Evolutionary conservation across 164 flowering plant genomes (phyloP).

Genomic region (Buxus sempervirens): DNA sequence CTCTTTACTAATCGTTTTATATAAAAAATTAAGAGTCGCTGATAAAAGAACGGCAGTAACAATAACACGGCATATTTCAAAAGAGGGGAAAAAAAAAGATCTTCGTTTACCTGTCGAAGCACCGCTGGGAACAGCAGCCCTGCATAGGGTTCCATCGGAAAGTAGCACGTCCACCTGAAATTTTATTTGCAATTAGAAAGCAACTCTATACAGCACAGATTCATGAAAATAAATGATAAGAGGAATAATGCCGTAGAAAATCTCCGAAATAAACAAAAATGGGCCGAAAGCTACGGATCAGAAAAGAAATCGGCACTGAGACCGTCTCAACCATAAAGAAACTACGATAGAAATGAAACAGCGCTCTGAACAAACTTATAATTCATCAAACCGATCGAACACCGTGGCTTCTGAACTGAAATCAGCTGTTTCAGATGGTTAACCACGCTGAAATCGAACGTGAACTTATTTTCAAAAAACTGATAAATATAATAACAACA

Average conservation of each 20-base stretch:
- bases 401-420: not conserved
- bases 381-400: not conserved
- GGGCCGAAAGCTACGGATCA: not conserved
- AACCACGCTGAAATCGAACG: not conserved
- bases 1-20: too few species aligned
- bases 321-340: not conserved
- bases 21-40: too few species aligned
- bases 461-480: too few species aligned
- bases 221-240: not conserved
- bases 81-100: too few species aligned
- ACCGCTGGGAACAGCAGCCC: slow-evolving; percentile 77
- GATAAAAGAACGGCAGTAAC: too few species aligned
- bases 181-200: not conserved
- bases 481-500: too few species aligned
- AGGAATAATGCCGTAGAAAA: too few species aligned
- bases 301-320: not conserved
- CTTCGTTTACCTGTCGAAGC: slow-evolving; percentile 49
- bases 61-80: too few species aligned
- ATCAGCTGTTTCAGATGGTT: not conserved
- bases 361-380: not conserved
- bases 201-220: not conserved
- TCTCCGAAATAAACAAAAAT: not conserved
- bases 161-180: slow-evolving; percentile 44
- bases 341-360: not conserved
- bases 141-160: slow-evolving; percentile 38